A percentile compares a stretch with the other conserved stretches of the same genome.
These are phyloP conservation scores for Mycena indigotica DNA, from an alignment of 768 basidiomycete genomes.

Conservation along the genomic window DNA sequence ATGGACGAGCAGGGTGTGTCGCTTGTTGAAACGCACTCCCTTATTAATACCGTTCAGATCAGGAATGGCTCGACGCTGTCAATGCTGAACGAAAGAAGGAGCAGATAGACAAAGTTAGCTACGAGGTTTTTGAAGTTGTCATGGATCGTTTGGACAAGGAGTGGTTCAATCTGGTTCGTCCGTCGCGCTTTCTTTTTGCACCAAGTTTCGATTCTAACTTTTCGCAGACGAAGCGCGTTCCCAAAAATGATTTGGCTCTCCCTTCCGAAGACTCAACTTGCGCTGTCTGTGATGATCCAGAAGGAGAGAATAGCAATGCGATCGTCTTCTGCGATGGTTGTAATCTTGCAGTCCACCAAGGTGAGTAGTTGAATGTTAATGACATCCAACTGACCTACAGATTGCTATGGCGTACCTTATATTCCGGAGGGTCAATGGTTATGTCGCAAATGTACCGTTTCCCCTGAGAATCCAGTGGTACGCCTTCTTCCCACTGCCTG, in stretches of 20 bases:
- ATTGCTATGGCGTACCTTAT: constrained; percentile 98
- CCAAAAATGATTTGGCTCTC: constrained; percentile 82
- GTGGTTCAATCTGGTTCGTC: constrained; percentile 92
- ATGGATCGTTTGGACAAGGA: constrained; percentile 99
- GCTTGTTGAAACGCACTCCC: constrained; percentile 5
- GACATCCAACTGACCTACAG: constrained; percentile 41
- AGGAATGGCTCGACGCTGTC: constrained; percentile 89
- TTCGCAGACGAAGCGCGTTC: constrained; percentile 85
- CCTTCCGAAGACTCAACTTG: constrained; percentile 96
- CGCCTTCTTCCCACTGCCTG: constrained; percentile 30
- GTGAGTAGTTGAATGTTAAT: constrained; percentile 40
- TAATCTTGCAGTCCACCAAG: constrained; percentile 99
- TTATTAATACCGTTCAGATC: constrained; percentile 52
- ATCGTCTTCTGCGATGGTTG: constrained; percentile 99
- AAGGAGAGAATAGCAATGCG: constrained; percentile 97
- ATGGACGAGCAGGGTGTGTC: constrained; percentile 96
- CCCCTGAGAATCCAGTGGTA: constrained; percentile 94
- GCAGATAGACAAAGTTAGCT: constrained; percentile 67
- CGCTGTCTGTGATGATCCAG: constrained; percentile 96
- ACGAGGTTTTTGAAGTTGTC: constrained; percentile 91
- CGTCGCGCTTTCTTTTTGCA: neutral
- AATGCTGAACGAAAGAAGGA: constrained; percentile 83
- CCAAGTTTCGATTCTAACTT: neutral
- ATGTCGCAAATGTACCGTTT: constrained; percentile 97
- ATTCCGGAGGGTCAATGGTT: constrained; percentile 99